phyloP scores from a whole-genome alignment of 352 stramenopile genomes.

The Peronospora destructor region DNA sequence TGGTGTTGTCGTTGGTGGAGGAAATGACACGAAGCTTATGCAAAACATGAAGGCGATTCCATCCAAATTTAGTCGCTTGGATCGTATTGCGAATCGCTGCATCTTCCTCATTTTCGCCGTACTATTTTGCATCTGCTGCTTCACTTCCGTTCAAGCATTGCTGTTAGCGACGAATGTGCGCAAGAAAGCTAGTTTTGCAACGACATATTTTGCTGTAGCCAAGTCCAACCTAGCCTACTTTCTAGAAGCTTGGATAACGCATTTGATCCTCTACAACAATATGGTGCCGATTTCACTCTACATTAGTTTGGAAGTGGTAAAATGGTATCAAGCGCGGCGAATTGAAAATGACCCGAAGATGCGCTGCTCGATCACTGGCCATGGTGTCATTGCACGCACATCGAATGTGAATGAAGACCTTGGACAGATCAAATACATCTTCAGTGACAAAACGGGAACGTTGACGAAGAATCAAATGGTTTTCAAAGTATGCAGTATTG shows the following conservation, averaged over 20 bases:
- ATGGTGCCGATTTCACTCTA: conserved; percentile 97
- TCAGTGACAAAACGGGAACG: conserved; percentile 99
- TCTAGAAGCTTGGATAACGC: conserved; percentile 67
- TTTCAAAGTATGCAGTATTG: conserved; percentile 90
- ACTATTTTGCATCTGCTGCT: conserved; percentile 60
- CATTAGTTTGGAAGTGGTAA: conserved; percentile 94
- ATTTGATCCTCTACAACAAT: conserved; percentile 86
- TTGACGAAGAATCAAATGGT: conserved; percentile 99
- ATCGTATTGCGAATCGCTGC: conserved; percentile 71
- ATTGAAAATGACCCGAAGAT: conserved; percentile 86
- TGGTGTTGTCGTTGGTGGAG: conserved; percentile 69
- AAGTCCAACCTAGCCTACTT: conserved; percentile 34
- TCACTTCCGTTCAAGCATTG: conserved; percentile 55
- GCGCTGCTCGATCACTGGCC: conserved; percentile 38
- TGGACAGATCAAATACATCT: conserved; percentile 98
- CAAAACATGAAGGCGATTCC: conserved; percentile 84
- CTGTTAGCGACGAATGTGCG: conserved; percentile 42
- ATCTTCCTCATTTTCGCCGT: conserved; percentile 82
- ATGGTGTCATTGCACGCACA: conserved; percentile 80
- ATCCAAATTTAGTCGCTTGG: conserved; percentile 80
- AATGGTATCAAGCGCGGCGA: conserved; percentile 90
- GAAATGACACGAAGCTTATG: conserved; percentile 76
- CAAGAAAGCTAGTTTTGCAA: conserved; percentile 10
- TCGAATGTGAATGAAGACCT: conserved; percentile 94
- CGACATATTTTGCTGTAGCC: conserved; percentile 28